A percentile compares a stretch with the other conserved stretches of the same genome.
Evolutionary conservation across 148 eudicot genomes (phyloP).

Genomic region (Rhododendron kiyosumense): DNA sequence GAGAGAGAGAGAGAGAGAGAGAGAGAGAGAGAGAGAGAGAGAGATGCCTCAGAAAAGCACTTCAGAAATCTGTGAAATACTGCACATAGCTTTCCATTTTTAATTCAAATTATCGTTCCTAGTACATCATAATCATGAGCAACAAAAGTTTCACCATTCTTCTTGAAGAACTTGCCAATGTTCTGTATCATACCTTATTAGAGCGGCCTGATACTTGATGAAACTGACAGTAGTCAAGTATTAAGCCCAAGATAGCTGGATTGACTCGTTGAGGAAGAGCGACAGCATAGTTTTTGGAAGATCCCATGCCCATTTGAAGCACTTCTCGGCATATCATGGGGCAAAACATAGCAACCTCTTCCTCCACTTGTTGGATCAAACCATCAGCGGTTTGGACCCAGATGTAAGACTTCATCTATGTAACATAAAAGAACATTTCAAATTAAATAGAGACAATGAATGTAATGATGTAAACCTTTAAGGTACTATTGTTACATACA

Average conservation of each 20-base stretch:
- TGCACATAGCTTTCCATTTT: neutral
- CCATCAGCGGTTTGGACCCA: conserved; percentile 87
- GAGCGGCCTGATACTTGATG: conserved; percentile 81
- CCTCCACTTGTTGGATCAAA: conserved; percentile 76
- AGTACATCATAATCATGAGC: neutral
- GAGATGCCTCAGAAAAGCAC: neutral
- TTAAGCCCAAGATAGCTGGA: conserved; percentile 53
- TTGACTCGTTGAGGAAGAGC: conserved; percentile 72
- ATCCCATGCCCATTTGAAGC: conserved; percentile 69
- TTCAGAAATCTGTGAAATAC: neutral
- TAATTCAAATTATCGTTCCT: neutral
- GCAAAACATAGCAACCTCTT: conserved; percentile 86
- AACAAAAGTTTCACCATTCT: neutral
- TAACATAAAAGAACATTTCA: conserved; percentile 2
- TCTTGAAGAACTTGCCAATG: neutral
- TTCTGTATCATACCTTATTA: conserved; percentile 46
- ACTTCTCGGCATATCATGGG: conserved; percentile 67
- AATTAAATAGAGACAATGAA: neutral
- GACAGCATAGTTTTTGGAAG: conserved; percentile 68
- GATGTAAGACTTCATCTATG: conserved; percentile 71
- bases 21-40: no score
- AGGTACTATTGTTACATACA: neutral
- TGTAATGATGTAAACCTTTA: neutral
- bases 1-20: no score
- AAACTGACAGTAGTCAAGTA: conserved; percentile 75